These are phyloP conservation scores for Porphyra umbilicalis DNA, from an alignment of 31 red algal genomes.

Conservation along the genomic window DNA sequence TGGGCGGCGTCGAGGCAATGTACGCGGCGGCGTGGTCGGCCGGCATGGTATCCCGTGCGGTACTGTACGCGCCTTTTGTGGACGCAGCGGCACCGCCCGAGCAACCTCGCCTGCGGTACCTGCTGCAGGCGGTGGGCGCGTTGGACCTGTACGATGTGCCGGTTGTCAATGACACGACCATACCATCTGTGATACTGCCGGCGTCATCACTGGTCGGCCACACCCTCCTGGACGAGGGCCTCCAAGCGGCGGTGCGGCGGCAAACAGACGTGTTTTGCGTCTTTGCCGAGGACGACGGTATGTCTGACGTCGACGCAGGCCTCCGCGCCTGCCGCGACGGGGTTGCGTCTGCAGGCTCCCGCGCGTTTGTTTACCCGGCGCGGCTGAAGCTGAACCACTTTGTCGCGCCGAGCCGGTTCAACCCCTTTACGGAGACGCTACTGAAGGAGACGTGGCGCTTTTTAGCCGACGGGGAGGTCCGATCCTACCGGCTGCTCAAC, in stretches of 20 bases:
- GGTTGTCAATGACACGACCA: neutral
- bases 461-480: neutral
- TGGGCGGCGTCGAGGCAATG: constrained; percentile 7
- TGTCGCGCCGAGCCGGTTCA: neutral
- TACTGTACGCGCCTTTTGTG: constrained; percentile 6
- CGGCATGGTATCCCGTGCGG: neutral
- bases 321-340: neutral
- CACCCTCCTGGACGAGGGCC: neutral
- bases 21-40: neutral
- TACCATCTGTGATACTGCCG: neutral
- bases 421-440: neutral
- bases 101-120: neutral
- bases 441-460: constrained; percentile 10
- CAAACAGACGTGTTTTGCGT: constrained; percentile 1
- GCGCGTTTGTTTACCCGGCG: neutral
- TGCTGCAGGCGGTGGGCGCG: neutral
- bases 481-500: neutral
- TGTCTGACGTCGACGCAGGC: neutral
- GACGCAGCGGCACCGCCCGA: neutral
- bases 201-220: neutral
- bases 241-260: neutral
- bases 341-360: neutral
- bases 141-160: constrained; percentile 12
- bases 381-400: neutral
- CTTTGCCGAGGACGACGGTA: constrained; percentile 7